These are phyloP conservation scores for Torrubiellomyces zombiae DNA, from an alignment of 2,329 filamentous ascomycete genomes.

Conservation along the genomic window DNA sequence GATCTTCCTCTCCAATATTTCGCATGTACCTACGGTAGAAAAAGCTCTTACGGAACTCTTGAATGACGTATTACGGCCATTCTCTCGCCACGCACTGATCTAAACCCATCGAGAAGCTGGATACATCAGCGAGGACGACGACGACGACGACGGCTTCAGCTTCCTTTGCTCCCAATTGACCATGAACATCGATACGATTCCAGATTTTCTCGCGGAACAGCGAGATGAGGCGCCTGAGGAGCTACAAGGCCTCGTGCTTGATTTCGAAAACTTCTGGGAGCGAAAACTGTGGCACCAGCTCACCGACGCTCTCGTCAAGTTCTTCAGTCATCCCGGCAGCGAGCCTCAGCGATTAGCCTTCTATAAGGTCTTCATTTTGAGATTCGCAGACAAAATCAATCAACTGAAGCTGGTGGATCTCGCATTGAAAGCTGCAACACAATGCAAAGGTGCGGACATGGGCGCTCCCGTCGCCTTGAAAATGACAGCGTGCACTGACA, in stretches of 20 bases:
- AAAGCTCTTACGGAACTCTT: too few species aligned
- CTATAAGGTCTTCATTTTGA: conserved; percentile 89
- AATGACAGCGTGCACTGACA: too few species aligned
- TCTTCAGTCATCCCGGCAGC: conserved; percentile 73
- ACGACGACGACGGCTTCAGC: too few species aligned
- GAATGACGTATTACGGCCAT: too few species aligned
- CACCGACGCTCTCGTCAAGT: conserved; percentile 72
- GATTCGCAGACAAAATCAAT: conserved; percentile 97
- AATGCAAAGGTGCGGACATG: conserved; percentile 53
- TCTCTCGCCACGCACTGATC: too few species aligned
- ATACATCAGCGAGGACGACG: too few species aligned
- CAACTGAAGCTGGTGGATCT: conserved; percentile 91
- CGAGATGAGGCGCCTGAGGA: conserved; percentile 76
- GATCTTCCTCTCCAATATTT: too few species aligned
- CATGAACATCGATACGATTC: conserved; percentile 79
- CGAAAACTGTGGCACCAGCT: conserved; percentile 98
- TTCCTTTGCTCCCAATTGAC: conserved; percentile 4
- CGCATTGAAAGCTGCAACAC: conserved; percentile 69
- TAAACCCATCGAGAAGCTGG: too few species aligned
- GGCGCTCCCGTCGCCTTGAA: too few species aligned
- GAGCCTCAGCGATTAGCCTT: conserved; percentile 71
- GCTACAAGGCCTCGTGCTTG: conserved; percentile 72
- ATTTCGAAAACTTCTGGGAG: conserved; percentile 96
- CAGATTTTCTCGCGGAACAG: conserved; percentile 83
- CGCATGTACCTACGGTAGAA: too few species aligned